Base-by-base conservation (phyloP, 805 yeast species). In the Zygosaccharomyces kombuchaensis region DNA sequence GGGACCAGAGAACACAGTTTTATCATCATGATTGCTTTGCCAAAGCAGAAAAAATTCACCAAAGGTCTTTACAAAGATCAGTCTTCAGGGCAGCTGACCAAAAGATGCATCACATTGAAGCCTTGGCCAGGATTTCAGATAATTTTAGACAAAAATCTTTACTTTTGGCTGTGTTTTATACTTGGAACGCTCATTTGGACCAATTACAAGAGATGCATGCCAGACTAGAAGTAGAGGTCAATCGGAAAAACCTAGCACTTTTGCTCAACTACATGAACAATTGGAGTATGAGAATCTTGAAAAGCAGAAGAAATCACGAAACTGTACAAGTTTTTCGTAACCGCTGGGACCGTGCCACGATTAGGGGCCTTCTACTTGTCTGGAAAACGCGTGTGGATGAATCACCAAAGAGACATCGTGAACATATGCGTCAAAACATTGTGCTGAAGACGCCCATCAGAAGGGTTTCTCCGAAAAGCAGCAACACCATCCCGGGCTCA, bases 291-390 rank as follows among this genome's bases (percentile, higher is more conserved):
- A 55, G 58, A 37, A 48, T 56, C 25, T 50, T 70, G 46, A 69
- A 68, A 47, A 48, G 56, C 2, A 56, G 58, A 29, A 61, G 70
- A 44, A 69, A 69, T 45, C 57, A 64, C 22, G 71, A 66, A 44
- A 57, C 62, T 1, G 59, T 67, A 2, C 57, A 52, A 4, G 52
- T 53, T 10, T 69, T 70, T 48, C 54, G 62, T 34, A 53, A 49
- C n/a, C 56, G 75, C 41, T 71, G 74, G 74, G 57, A 63, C 44
- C 59, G 74, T 37, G 74, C 74, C 1, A 64, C 56, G 21, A 46
- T 68, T 21, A 52, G 74, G 41, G 73, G 71, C 0, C 43, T 70
- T 4, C 35, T 71, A 16, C 32, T 55, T 5, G 44, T 71, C 14
- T 71, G 75, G 75, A 64, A 56, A 36, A 59, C 55, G 21, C 46